phyloP scores from a whole-genome alignment of 1,284 basidiomycete genomes.

The Tylopilus sp. region DNA sequence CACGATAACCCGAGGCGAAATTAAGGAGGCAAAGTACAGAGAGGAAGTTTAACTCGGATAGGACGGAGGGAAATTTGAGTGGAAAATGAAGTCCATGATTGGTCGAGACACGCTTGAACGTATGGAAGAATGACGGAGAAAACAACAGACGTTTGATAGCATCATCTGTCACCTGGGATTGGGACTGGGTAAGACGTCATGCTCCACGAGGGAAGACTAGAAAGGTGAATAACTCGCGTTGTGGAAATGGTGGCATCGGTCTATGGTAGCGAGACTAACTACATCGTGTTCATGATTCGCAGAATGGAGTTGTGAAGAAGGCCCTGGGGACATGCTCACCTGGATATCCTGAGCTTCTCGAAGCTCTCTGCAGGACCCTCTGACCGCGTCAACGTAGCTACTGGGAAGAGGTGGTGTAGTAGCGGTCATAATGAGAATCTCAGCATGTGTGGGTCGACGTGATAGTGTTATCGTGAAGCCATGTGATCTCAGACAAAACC shows the following conservation, averaged over 20 bases:
- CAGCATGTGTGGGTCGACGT: too few species aligned
- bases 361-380: constrained; percentile 45
- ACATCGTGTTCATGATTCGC: neutral
- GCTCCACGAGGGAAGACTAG: neutral
- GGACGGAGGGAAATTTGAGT: constrained; percentile 65
- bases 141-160: constrained; percentile 58
- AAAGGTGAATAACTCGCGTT: neutral
- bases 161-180: constrained; percentile 50
- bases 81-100: constrained; percentile 71
- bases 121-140: constrained; percentile 59
- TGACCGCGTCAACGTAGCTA: constrained; percentile 49
- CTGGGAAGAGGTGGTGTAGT: constrained; percentile 38
- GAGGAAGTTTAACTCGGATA: constrained; percentile 72
- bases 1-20: constrained; percentile 76
- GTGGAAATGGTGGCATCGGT: neutral
- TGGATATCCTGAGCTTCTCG: constrained; percentile 42
- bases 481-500: constrained; percentile 25
- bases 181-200: constrained; percentile 14
- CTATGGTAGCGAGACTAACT: neutral
- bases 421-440: constrained; percentile 13
- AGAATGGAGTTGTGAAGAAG: constrained; percentile 2
- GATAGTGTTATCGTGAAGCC: constrained; percentile 19
- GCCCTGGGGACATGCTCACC: constrained; percentile 31
- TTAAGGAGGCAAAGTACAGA: constrained; percentile 73
- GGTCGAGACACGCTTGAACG: constrained; percentile 58